phyloP scores from a whole-genome alignment of 73 alveolate genomes.

The Uronychia binucleata region DNA sequence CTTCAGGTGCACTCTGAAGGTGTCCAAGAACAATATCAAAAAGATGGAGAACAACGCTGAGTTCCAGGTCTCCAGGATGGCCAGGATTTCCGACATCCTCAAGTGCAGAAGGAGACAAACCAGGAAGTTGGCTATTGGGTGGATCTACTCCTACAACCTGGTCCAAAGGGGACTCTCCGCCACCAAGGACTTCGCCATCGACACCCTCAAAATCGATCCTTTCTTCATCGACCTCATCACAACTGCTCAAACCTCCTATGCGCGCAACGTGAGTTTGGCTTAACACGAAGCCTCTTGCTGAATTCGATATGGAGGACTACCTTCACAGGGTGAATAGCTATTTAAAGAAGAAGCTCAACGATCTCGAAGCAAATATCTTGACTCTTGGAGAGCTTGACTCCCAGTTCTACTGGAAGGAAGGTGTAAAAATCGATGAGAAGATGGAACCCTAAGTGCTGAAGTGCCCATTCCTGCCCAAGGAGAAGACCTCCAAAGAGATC shows the following conservation, averaged over 20 bases:
- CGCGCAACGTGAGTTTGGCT: not conserved
- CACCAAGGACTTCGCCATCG: not conserved
- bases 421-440: no score
- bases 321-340: not conserved
- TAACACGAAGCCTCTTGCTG: not conserved
- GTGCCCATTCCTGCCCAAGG: no score
- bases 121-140: conserved; percentile 16
- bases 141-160: conserved; percentile 16
- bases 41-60: conserved; percentile 1
- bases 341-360: not conserved
- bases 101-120: not conserved
- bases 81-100: conserved; percentile 13
- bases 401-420: no score
- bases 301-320: not conserved
- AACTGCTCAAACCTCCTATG: not conserved
- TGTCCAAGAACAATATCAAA: not conserved
- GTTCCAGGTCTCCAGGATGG: conserved; percentile 13
- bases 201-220: conserved; percentile 16
- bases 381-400: no score
- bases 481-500: no score
- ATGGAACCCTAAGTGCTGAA: no score
- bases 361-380: no score
- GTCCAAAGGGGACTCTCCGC: conserved; percentile 1
- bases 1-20: not conserved
- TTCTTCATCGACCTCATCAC: not conserved